Percentiles rank a stretch among this genome's conserved stretches.
These are phyloP conservation scores for Pythium pyrilobum DNA, from an alignment of 352 stramenopile species.

Conservation along the genomic window DNA sequence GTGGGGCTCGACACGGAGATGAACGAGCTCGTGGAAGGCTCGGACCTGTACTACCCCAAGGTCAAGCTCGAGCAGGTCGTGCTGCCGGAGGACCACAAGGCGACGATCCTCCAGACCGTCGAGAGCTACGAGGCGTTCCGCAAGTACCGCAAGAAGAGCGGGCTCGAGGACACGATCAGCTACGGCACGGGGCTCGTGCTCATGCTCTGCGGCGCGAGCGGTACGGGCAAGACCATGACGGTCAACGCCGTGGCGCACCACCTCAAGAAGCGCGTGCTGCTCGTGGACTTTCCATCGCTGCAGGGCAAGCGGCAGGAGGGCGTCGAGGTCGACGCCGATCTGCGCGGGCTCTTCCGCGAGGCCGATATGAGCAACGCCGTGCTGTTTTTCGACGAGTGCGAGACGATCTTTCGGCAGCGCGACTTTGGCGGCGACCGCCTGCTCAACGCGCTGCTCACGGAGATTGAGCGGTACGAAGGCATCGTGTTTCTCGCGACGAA, in stretches of 20 bases:
- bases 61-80: constrained; percentile 82
- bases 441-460: constrained; percentile 78
- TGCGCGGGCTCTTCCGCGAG: constrained; percentile 82
- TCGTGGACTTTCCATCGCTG: constrained; percentile 86
- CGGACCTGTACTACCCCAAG: constrained; percentile 82
- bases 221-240: constrained; percentile 91
- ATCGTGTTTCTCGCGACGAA: constrained; percentile 89
- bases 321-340: constrained; percentile 69
- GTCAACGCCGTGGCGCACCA: constrained; percentile 84
- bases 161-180: constrained; percentile 66
- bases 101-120: constrained; percentile 72
- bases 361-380: constrained; percentile 88
- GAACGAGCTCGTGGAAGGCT: constrained; percentile 87
- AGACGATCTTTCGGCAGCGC: constrained; percentile 86
- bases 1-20: constrained; percentile 86
- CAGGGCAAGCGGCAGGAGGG: constrained; percentile 77
- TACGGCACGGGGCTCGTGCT: constrained; percentile 79
- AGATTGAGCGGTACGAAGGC: constrained; percentile 86
- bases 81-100: constrained; percentile 80
- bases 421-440: constrained; percentile 71
- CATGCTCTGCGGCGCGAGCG: constrained; percentile 75
- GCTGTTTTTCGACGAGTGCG: constrained; percentile 89
- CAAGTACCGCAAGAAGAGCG: constrained; percentile 73
- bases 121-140: constrained; percentile 82
- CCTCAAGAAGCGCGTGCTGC: constrained; percentile 80